These are phyloP conservation scores for Omphalea diandra DNA, from an alignment of 441 rosid genomes.

Conservation along the genomic window DNA sequence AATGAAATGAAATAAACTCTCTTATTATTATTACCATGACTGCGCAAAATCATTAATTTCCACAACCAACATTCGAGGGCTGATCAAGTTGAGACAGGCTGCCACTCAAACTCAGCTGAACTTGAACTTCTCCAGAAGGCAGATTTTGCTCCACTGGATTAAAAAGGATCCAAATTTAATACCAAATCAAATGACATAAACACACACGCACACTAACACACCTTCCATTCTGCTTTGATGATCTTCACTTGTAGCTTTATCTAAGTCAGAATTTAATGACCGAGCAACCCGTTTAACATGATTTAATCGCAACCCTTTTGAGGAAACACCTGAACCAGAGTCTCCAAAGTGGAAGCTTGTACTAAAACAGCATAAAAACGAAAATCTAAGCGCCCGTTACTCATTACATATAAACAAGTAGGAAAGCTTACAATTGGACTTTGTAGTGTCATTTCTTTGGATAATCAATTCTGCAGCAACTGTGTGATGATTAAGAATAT, in stretches of 20 bases:
- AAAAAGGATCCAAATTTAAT: conserved; percentile 2
- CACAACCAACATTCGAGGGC: conserved; percentile 4
- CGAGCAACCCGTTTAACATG: conserved; percentile 73
- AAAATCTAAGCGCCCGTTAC: neutral
- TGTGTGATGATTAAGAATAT: conserved; percentile 20
- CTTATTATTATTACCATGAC: conserved; percentile 12
- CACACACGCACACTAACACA: conserved; percentile 11
- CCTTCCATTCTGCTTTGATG: conserved; percentile 37
- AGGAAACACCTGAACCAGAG: conserved; percentile 46
- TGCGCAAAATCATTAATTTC: conserved; percentile 18
- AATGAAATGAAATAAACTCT: neutral
- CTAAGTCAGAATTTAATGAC: conserved; percentile 30
- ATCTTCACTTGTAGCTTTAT: conserved; percentile 23
- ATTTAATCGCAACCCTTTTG: conserved; percentile 62
- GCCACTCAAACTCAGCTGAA: conserved; percentile 12
- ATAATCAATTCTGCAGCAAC: conserved; percentile 28
- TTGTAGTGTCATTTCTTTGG: conserved; percentile 26
- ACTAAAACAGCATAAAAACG: neutral
- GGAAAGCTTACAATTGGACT: conserved; percentile 51
- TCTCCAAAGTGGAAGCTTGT: conserved; percentile 1
- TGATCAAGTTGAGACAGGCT: neutral
- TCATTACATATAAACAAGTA: neutral
- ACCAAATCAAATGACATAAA: neutral
- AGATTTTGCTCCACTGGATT: conserved; percentile 25
- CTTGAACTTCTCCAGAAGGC: conserved; percentile 9